Evolutionary conservation across 2,329 filamentous ascomycete genomes (phyloP), one percentile per base, ranked within the genome.

Genomic region (Corynespora cassiicola): DNA sequence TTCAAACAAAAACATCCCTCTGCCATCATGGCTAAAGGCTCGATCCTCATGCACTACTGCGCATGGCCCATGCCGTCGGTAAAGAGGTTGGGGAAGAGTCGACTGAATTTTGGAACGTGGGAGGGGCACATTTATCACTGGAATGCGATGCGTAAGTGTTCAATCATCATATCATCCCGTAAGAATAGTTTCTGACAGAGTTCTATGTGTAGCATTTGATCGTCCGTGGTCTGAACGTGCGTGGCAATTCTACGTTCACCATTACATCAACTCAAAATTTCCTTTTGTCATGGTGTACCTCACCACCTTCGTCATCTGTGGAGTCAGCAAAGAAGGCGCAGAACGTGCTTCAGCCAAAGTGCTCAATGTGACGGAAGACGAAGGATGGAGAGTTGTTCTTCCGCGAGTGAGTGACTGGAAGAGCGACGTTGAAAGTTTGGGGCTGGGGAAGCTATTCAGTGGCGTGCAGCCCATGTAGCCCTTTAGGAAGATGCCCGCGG

Each of bases 41-140:
- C 52, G 0, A 52, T 60, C 14, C 50, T 55, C 12, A 60, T 56
- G 1, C 58, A 62, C 17, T 64, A 64, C 29, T 61, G 58, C 16
- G 60, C 58, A 6, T 64, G 58, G 57, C 58, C 60, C 0, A 64
- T 64, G 56, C 60, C 60, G 0, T 34, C 44, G 0, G 50, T 64
- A 24, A 52, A 52, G 28, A 52, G 56, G 8, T 19, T 57, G 1
- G 58, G 58, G 0, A 55, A 50, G 1, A 54, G 10, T 1, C 52
- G 46, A 0, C 31, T 58, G 0, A 61, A 53, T 11, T 64, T 62
- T 23, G 54, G 45, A 0, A 64, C 58, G 0, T 58, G 52, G 42
- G 57, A 64, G 36, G 60, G 60, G 1, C 57, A 63, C 29, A 27
- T 63, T 0, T 64, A 64, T 23, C 52, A 55, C 2, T 64, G 60